Evolutionary conservation across 2,329 filamentous ascomycete genomes (phyloP), one percentile per base, ranked within the genome.

Genomic region (Verticillium tricorpus): DNA sequence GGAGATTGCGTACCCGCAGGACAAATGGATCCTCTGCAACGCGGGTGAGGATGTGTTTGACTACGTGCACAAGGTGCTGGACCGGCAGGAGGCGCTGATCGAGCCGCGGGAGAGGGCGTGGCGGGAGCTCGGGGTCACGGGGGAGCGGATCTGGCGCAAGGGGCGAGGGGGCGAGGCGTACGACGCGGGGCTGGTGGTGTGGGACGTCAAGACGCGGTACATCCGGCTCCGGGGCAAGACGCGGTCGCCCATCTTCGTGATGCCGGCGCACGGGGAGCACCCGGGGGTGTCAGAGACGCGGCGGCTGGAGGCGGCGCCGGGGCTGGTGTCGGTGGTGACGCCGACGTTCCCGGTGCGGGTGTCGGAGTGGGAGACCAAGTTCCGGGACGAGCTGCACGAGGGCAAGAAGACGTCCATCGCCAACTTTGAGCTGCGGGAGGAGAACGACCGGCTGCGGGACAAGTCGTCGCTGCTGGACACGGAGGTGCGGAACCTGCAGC

Each of bases 11-110:
- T 82, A 76, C 68, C 80, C 80, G 1, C 84, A 87, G 73, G 83
- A 85, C 68, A 77, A 78, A 11, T 87, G 80, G 73, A 70, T 87
- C 15, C 73, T 88, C 2, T 80, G 76, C 64, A 85, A 86, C 63
- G 78, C 79, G 0, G 82, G 82, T 4, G 79, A 85, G 45, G 82
- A 84, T 58, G 73, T 85, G 17, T 81, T 77, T 62, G 67, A 71
- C 7, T 73, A 76, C 59, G 69, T 87, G 19, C 81, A 84, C 66
- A 71, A 71, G 15, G 65, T 78, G 60, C 72, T 87, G 7, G 81
- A 85, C 68, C 72, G 67, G 37, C 69, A 74, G 34, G 82, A 85
- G 69, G 72, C 74, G 14, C 66, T 73, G n/a, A 68, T 74, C n/a
- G 69, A 75, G 40, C 68, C 72, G 9, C 70, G 71, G 52, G 72